Base-by-base conservation (phyloP, 2,329 filamentous ascomycete species). In the Hypoxylon rubiginosum region DNA sequence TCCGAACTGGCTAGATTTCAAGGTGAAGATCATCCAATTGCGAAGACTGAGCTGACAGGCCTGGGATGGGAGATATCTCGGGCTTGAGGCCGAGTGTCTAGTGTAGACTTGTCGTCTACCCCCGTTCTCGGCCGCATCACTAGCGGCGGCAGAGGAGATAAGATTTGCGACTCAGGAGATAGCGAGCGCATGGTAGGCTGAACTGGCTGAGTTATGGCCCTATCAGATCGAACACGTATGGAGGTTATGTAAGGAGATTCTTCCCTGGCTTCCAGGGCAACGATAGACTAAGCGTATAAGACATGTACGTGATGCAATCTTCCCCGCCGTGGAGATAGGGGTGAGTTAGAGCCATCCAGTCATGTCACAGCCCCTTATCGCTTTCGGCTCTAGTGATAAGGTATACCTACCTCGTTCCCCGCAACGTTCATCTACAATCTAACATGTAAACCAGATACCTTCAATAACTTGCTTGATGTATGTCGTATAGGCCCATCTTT, bases 121-220 rank as follows among this genome's bases (percentile, higher is more conserved):
- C 65, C 67, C 69, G 71, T 73, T 73, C 56, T 72, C 68, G 70
- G 68, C 62, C 30, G 58, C 67, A 49, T 61, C 49, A 67, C 62
- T 70, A 68, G 62, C 58, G 65, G 62, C 64, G 56, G 62, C 5
- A 60, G 56, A 63, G 28, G 53, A 67, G 67, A 70, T 70, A 70
- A 70, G 64, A 45, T 56, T 53, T 62, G 64, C 58, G 64, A 63
- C 24, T 50, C 58, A 57, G 58, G 65, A 70, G 67, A 70, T 70
- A 68, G 41, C 36, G 30, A 59, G 34, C 4, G 34, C 24, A 19
- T 19, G 10, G n/a, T 24, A 24, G 36, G 11, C 26, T 11, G 13
- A 21, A 26, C n/a, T n/a, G n/a, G n/a, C n/a, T n/a, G n/a, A n/a
- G n/a, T 10, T 15, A 21, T 24, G 39, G 13, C 28, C 60, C 58